A percentile compares a stretch with the other conserved stretches of the same genome.
These are phyloP conservation scores for Solanum pennellii DNA, from an alignment of 257 asterid genomes.

Conservation along the genomic window DNA sequence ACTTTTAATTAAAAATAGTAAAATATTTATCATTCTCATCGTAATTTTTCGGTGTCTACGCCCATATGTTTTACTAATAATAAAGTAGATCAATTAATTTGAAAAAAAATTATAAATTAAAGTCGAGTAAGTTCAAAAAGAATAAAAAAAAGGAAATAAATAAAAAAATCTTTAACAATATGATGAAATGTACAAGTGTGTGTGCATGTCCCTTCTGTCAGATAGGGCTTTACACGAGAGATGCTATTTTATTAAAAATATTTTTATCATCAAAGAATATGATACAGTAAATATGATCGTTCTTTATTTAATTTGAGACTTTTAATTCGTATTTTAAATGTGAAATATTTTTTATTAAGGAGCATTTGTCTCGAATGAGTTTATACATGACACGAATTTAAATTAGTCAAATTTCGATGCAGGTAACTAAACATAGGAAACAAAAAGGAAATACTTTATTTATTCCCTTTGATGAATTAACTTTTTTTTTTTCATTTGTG, in stretches of 20 bases:
- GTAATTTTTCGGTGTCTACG: neutral
- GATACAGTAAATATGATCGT: too few species aligned
- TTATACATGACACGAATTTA: fast-evolving
- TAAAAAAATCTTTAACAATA: neutral
- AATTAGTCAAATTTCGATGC: fast-evolving
- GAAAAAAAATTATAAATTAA: too few species aligned
- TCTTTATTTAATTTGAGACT: too few species aligned
- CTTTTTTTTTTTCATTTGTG: neutral
- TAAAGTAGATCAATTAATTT: too few species aligned
- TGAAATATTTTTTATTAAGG: too few species aligned
- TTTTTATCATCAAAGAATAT: neutral
- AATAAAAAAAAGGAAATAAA: too few species aligned
- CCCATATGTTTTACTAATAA: too few species aligned
- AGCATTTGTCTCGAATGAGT: too few species aligned
- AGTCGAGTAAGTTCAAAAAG: too few species aligned
- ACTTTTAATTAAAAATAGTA: neutral
- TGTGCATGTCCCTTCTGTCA: neutral
- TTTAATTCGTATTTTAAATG: too few species aligned
- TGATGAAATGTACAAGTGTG: neutral
- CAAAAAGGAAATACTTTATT: too few species aligned
- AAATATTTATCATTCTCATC: too few species aligned
- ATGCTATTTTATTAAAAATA: neutral
- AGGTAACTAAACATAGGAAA: fast-evolving
- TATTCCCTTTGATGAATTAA: neutral
- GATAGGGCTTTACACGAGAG: neutral